Conservation (phyloP, 2,329 filamentous ascomycete species). For the Trichophyton verrucosum region DNA sequence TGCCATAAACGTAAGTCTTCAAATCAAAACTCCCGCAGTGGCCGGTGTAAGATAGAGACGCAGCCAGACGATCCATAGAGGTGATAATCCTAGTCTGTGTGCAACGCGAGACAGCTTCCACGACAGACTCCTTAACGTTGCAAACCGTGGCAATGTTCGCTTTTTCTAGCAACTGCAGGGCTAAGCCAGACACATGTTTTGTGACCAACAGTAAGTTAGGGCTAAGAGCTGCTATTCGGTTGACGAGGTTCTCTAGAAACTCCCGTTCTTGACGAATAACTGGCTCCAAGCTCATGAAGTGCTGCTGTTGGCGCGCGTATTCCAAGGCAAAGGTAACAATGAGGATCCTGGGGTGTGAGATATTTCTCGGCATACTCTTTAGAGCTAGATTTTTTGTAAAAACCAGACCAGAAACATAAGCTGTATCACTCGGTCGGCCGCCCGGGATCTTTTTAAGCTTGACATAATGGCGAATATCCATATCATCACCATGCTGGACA, state of each 20-base stretch:
- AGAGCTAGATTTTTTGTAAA: constrained; percentile 95
- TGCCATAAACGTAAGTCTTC: constrained; percentile 81
- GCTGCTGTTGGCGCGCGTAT: constrained; percentile 81
- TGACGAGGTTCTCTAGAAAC: constrained; percentile 81
- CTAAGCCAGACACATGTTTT: constrained; percentile 81
- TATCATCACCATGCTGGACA: constrained; percentile 79
- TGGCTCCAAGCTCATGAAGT: constrained; percentile 96
- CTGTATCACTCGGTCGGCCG: constrained; percentile 76
- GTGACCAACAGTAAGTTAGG: constrained; percentile 85
- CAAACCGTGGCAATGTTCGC: constrained; percentile 87
- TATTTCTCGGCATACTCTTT: constrained; percentile 88
- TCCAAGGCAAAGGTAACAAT: constrained; percentile 93
- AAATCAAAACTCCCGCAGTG: constrained; percentile 82
- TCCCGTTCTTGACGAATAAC: constrained; percentile 95
- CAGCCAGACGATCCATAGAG: constrained; percentile 84
- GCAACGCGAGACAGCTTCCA: constrained; percentile 87
- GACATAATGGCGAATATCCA: constrained; percentile 94
- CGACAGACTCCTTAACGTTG: constrained; percentile 91
- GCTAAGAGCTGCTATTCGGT: constrained; percentile 71
- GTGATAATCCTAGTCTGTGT: constrained; percentile 87
- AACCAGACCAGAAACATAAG: constrained; percentile 92
- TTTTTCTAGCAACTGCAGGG: constrained; percentile 74
- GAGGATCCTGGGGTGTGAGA: constrained; percentile 71
- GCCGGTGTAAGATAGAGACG: constrained; percentile 61
- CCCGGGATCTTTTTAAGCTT: constrained; percentile 95